Base-by-base conservation (phyloP, 2,329 filamentous ascomycete genomes). In the Alternaria angustiovoidea region DNA sequence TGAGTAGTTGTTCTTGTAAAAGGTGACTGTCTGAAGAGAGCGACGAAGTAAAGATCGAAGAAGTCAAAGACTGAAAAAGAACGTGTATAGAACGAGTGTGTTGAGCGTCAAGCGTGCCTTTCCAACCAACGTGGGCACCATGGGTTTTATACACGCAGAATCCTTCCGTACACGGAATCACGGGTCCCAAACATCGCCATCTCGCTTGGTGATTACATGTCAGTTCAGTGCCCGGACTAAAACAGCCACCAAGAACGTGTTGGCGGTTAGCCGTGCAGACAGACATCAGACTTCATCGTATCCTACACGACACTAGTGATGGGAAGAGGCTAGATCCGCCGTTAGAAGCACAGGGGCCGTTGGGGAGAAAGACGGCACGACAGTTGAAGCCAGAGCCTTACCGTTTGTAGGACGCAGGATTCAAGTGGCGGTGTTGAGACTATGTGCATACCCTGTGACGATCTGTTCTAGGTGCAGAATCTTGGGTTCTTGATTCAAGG, bases 31-130 rank as follows among this genome's bases (percentile, higher is more conserved):
- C 24, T 59, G 41, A 59, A 68, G 56, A 48, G 52, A 63, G 65
- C 56, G 62, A 60, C 54, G 59, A 67, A 61, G 57, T 59, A 54
- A 61, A 65, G 47, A 48, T 57, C 47, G 49, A 63, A 67, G n/a
- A 63, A 63, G 51, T 55, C 51, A 65, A 68, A 54, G 57, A 61
- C 51, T 46, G 55, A 26, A 67, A 64, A 72, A 62, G 63, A 71
- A 65, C 53, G 68, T 63, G 46, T 65, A 43, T 48, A 54, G 53
- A 64, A 70, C 53, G 70, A 72, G 62, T 63, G 69, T 65, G 55
- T 66, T 70, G 62, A 71, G 71, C 73, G 64, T 75, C 72, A 70
- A 75, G 71, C 73, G 70, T 75, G 63, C 41, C 64, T 39, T 62
- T 63, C 56, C 41, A 63, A 42, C 38, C 12, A 57, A 58, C 63